A percentile compares a stretch with the other conserved stretches of the same genome.
These are phyloP conservation scores for Trichosporon coremiiforme DNA, from an alignment of 1,284 basidiomycete genomes.

Conservation along the genomic window DNA sequence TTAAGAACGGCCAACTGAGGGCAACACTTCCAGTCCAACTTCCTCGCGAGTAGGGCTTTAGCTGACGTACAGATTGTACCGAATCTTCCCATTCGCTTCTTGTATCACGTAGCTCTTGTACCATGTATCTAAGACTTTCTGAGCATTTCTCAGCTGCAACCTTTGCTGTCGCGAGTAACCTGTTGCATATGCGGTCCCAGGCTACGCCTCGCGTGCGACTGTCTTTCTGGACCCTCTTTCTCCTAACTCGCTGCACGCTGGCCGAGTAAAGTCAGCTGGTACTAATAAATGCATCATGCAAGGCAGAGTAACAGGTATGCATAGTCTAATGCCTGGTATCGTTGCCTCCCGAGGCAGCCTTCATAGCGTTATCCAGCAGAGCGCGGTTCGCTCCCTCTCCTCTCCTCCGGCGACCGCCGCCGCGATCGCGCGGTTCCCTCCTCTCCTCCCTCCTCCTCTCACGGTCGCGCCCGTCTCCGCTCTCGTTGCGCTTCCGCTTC, in stretches of 20 bases:
- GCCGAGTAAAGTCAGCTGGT: no score
- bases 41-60: background rate
- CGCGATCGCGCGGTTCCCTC: constrained; percentile 14
- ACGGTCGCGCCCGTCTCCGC: constrained; percentile 19
- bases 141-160: background rate
- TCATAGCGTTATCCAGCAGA: background rate
- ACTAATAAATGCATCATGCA: background rate
- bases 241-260: no score
- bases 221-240: no score
- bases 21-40: background rate
- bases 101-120: background rate
- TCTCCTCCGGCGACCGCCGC: constrained; percentile 13
- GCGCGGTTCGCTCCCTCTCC: background rate
- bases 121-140: background rate
- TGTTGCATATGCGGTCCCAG: no score
- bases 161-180: background rate
- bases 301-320: constrained; percentile 16
- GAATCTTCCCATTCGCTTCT: background rate
- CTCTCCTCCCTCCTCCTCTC: constrained; percentile 14
- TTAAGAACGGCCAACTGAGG: constrained; percentile 19
- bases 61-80: constrained; percentile 7
- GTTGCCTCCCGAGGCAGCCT: background rate
- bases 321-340: constrained; percentile 19
- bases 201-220: no score
- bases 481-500: constrained; percentile 2